Evolutionary conservation across 2,329 filamentous ascomycete species (phyloP), one percentile per base, ranked within the genome.

Genomic region (Cladophialophora chaetospira): DNA sequence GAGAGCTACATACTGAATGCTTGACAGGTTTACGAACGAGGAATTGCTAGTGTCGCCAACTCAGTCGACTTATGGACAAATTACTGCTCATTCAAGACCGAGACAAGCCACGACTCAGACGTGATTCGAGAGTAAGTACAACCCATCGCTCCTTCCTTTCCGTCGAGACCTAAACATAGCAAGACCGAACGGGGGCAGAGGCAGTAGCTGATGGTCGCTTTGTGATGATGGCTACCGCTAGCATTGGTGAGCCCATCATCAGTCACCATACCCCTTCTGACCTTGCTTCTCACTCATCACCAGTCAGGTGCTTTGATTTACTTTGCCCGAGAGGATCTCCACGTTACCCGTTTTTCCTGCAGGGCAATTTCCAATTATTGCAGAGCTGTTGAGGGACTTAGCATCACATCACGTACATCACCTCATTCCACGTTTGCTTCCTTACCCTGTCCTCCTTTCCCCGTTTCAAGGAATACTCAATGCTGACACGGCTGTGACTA

Each of bases 61-160:
- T 97, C 93, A 31, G 92, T 97, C 68, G 94, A 99, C 72, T 81
- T 99, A 58, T 99, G 94, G 94, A 89, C 91, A 51, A 92, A 96
- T 69, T 99, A 97, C 78, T 97, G 93, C 79, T 84, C 87, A 69
- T 97, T 97, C 84, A 97, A 97, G 75, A 91, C 94, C 78, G 91
- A 97, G 73, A 97, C 94, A 56, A 94, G 89, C 67, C 94, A 99
- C 77, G 91, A 96, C 72, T 84, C 90, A 68, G 89, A 95, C 72
- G 83, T 95, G 75, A 95, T 97, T 79, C 88, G 94, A 96, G 94
- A 97, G 94, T 99, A 96, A 97, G 94, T 97, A 83, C 79, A 71
- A 75, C 77, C 36, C 10, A 8, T 80, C 72, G 74, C 71, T 71
- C 86, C 86, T 86, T 81, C 81, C 80, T 81, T 85, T 82, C 82